Evolutionary conservation across 73 alveolate species (phyloP), one percentile per base, ranked within the genome.

Genomic region (Symbiodinium natans): DNA sequence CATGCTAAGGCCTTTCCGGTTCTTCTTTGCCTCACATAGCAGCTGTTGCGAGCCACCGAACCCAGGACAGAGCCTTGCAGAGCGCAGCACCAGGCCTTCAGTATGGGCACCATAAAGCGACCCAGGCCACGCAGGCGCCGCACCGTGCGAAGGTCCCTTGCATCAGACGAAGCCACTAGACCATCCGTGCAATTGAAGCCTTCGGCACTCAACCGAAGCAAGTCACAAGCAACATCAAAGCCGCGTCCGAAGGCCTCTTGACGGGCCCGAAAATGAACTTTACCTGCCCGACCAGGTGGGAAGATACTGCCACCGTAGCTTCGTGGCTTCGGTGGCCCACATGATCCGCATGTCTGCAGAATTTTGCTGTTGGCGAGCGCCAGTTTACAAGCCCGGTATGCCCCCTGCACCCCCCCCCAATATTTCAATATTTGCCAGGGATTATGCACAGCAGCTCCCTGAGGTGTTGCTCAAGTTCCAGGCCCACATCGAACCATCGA

Each of bases 111-210:
- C 97, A 90, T 41, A 39, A 90, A 90, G 23, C 97, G 43, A 52
- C 97, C 77, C 13, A 90, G 97, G 38, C 97, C 97, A 3, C 77
- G 38, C 19, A 90, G 88, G 25, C 97, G 86, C 21, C 97, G 97
- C 23, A 90, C 87, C 54, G 80, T 48, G 75, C 97, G 77, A 15
- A 73, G 82, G 34, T 13, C 10, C 36, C 73, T 39, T 7, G 38
- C 21, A 4, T 25, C 36, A 33, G 34, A n/a, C 34, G 27, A 36
- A 38, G 21, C 36, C 34, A 36, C 13, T 11, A n/a, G 59, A 13
- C 29, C 19, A 38, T 10, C 38, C 56, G 34, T 27, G n/a, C 36
- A 15, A 4, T 1, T 13, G 31, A 29, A 52, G 39, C 46, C 63
- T 25, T 10, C n/a, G 39, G 33, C 41, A n/a, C 5, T 1, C 3